These are phyloP conservation scores for Elaeis guineensis DNA, from an alignment of 176 grass and related monocot species.

Conservation along the genomic window DNA sequence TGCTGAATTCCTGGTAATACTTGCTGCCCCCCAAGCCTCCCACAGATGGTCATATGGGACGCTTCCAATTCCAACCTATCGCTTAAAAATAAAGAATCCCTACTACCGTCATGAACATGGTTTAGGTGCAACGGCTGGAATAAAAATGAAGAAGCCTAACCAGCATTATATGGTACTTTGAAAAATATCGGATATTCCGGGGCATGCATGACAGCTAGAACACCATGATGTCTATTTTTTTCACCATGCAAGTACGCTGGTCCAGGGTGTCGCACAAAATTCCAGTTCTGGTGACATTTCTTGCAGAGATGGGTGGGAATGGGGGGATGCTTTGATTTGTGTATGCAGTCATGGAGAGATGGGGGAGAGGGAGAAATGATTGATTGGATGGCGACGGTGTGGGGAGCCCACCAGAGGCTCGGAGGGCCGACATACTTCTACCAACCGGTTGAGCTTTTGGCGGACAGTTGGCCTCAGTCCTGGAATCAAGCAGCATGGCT, in stretches of 20 bases:
- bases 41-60: not conserved
- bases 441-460: slow-evolving; percentile 21
- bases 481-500: not conserved
- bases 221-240: no score
- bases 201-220: not conserved
- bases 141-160: not conserved
- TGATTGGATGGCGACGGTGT: slow-evolving; percentile 24
- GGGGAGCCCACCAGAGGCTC: not conserved
- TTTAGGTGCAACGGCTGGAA: slow-evolving; percentile 1
- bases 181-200: not conserved
- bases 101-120: slow-evolving; percentile 3
- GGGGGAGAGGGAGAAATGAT: slow-evolving; percentile 12
- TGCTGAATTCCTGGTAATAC: not conserved
- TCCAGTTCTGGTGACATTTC: not conserved
- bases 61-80: not conserved
- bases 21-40: not conserved
- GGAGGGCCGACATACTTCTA: slow-evolving; percentile 10
- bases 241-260: no score
- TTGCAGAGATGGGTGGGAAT: not conserved
- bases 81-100: not conserved
- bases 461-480: slow-evolving; percentile 5
- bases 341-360: not conserved
- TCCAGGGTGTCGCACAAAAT: no score
- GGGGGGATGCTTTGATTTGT: not conserved
- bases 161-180: not conserved